A percentile compares a stretch with the other conserved stretches of the same genome.
These are phyloP conservation scores for Prosopis cineraria DNA, from an alignment of 306 rosid genomes.

Conservation along the genomic window DNA sequence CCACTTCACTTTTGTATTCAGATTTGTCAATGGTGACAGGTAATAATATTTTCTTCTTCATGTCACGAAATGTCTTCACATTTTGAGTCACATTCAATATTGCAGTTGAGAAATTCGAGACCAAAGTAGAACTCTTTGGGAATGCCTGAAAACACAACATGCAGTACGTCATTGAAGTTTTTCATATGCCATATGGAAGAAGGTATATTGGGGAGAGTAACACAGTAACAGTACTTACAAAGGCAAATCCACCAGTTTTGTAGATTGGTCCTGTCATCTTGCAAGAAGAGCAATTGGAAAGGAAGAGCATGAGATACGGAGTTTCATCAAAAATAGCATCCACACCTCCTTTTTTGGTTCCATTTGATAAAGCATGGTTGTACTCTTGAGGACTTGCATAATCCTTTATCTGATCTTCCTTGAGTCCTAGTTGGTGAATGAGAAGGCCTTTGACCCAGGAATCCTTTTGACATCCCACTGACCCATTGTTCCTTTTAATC, in stretches of 20 bases:
- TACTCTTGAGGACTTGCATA: neutral
- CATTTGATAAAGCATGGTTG: neutral
- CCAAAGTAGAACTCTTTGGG: slow-evolving; percentile 33
- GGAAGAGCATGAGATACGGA: slow-evolving; percentile 41
- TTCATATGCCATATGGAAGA: neutral
- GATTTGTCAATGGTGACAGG: neutral
- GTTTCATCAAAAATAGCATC: slow-evolving; percentile 34
- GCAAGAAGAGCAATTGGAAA: slow-evolving; percentile 33
- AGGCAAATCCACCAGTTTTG: slow-evolving; percentile 44
- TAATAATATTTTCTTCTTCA: neutral
- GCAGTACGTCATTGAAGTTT: neutral
- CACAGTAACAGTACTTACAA: slow-evolving; percentile 36
- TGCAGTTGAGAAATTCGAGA: slow-evolving; percentile 42
- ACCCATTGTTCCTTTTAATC: slow-evolving; percentile 11
- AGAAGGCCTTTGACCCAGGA: neutral
- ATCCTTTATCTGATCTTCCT: neutral
- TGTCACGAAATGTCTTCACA: neutral
- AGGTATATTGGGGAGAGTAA: neutral
- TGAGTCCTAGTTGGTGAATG: neutral
- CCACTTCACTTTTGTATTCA: neutral
- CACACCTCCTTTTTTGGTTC: neutral
- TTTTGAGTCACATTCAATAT: slow-evolving; percentile 42
- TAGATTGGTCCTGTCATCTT: slow-evolving; percentile 43
- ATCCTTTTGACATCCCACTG: neutral
- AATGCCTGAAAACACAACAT: slow-evolving; percentile 37